Base-by-base conservation (phyloP, 176 grass and related monocot genomes). In the Oryza meyeriana region DNA sequence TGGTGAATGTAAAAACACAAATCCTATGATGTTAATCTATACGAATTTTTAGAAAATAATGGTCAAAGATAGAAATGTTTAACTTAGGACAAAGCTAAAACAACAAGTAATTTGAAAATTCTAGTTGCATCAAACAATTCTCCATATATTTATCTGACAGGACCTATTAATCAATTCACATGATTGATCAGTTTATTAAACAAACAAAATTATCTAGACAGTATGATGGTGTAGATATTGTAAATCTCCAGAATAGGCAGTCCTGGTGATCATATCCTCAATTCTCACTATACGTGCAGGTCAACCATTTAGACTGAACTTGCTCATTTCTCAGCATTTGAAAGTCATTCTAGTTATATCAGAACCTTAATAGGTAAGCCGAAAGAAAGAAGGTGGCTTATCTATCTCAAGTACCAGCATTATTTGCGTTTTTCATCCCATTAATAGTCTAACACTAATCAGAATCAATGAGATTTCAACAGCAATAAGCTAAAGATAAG, bases 51-150 rank as follows among this genome's bases (percentile, higher is more conserved):
- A n/a, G n/a, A n/a, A n/a, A n/a, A n/a, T n/a, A n/a, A n/a, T n/a
- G n/a, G n/a, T n/a, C n/a, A n/a, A n/a, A n/a, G n/a, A n/a, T n/a
- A n/a, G n/a, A n/a, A n/a, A n/a, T n/a, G n/a, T n/a, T n/a, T n/a
- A n/a, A n/a, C n/a, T n/a, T n/a, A n/a, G n/a, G n/a, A n/a, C n/a
- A n/a, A n/a, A n/a, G n/a, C n/a, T n/a, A n/a, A n/a, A n/a, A n/a
- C n/a, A n/a, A n/a, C n/a, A n/a, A n/a, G n/a, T n/a, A n/a, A n/a
- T n/a, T n/a, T n/a, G n/a, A n/a, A n/a, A n/a, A 9, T 71, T 77
- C 34, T 7, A 9, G 82, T 44, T 52, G 59, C 82, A 81, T 24
- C 65, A 73, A 76, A 81, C 78, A 39, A 69, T 61, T 44, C 74
- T 74, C 17, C 36, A 0, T 28, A 31, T 47, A 65, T 35, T 6